These are phyloP conservation scores for Solanum habrochaites DNA, from an alignment of 257 asterid genomes.

Conservation along the genomic window DNA sequence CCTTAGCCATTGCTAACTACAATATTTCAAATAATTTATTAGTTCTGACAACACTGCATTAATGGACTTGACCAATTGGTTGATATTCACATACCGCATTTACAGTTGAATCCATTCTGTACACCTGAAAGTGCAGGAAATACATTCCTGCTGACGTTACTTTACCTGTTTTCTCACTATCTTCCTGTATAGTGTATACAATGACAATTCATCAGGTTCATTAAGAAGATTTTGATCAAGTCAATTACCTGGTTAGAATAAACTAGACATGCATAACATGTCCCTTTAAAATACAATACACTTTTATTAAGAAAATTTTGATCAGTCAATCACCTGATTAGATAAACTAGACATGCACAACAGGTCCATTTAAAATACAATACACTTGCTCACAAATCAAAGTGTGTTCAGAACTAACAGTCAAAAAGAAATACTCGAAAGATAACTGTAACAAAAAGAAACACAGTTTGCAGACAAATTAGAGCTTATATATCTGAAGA, in stretches of 20 bases:
- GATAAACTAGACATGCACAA: not conserved
- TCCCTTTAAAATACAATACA: not conserved
- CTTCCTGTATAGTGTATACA: conserved; percentile 72
- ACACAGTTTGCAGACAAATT: not conserved
- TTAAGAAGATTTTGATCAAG: not conserved
- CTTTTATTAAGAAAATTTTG: not conserved
- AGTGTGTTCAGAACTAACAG: not conserved
- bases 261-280: not conserved
- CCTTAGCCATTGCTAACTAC: conserved; percentile 72
- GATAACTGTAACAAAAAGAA: not conserved
- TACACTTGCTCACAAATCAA: not conserved
- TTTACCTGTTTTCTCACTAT: conserved; percentile 91
- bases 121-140: conserved; percentile 98
- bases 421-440: not conserved
- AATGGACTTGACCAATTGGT: not conserved
- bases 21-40: not conserved
- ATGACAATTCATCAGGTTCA: conserved; percentile 3
- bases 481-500: not conserved
- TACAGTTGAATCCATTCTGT: conserved; percentile 96
- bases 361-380: not conserved
- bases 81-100: conserved; percentile 63
- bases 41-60: not conserved
- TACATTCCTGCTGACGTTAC: conserved; percentile 97
- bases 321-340: not conserved
- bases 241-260: not conserved